Conservation (phyloP, 1,284 basidiomycete genomes). For the Ceratobasidium sp. region DNA sequence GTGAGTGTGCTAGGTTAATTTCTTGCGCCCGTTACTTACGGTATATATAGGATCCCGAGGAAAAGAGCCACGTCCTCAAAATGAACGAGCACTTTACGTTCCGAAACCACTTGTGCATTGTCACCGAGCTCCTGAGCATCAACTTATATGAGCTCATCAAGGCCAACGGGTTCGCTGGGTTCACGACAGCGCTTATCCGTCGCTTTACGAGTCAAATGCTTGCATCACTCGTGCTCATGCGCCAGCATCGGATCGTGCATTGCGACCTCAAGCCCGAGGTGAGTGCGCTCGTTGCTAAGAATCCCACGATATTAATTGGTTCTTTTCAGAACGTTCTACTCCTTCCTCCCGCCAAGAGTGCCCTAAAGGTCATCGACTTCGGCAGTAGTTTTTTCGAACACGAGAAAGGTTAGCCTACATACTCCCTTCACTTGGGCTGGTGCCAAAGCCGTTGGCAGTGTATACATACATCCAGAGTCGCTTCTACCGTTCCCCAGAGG, state of each 20-base stretch:
- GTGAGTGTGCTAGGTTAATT: conserved; percentile 59
- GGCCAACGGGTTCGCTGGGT: conserved; percentile 97
- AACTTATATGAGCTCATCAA: conserved; percentile 99
- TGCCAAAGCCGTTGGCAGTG: conserved; percentile 63
- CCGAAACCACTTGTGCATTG: conserved; percentile 97
- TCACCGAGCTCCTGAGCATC: conserved; percentile 97
- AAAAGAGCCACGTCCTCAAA: conserved; percentile 96
- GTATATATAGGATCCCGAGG: conserved; percentile 82
- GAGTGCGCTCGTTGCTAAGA: conserved; percentile 48
- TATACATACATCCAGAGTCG: conserved; percentile 98
- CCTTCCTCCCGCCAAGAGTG: conserved; percentile 94
- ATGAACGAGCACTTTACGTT: conserved; percentile 99
- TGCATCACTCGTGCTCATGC: conserved; percentile 89
- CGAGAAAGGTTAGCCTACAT: conserved; percentile 83
- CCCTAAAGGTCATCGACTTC: conserved; percentile 99
- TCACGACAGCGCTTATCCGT: conserved; percentile 93
- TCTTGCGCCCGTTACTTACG: not conserved
- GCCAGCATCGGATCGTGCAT: conserved; percentile 98
- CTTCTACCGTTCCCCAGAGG: conserved; percentile 96
- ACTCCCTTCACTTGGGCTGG: conserved; percentile 51
- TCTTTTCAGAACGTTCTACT: conserved; percentile 86
- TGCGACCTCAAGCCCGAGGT: conserved; percentile 99
- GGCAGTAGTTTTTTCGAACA: conserved; percentile 98
- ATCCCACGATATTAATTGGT: conserved; percentile 10
- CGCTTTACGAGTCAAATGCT: conserved; percentile 98